Conservation (phyloP, 2,329 filamentous ascomycete genomes). For the Albophoma yamanashiensis region DNA sequence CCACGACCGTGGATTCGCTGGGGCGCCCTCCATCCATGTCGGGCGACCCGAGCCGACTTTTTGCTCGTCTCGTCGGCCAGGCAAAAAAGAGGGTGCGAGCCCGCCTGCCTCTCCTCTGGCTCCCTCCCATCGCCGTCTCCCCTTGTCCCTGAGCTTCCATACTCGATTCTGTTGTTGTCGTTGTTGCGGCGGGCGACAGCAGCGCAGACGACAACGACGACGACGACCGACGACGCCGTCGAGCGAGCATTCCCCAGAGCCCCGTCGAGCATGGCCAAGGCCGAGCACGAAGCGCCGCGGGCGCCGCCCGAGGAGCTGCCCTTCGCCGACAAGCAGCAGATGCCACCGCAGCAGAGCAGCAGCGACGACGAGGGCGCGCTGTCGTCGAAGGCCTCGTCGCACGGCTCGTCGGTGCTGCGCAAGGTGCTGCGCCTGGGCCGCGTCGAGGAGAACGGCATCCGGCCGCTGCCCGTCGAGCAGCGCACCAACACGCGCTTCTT, state of each 20-base stretch:
- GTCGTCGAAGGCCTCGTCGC: neutral
- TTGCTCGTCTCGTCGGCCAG: neutral
- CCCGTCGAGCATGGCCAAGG: neutral
- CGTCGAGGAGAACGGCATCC: slow-evolving; percentile 33
- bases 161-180: too few relatives aligned
- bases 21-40: neutral
- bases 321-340: neutral
- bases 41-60: neutral
- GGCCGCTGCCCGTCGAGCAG: slow-evolving; percentile 30
- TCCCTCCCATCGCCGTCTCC: too few relatives aligned
- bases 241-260: too few relatives aligned
- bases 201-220: neutral
- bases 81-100: neutral
- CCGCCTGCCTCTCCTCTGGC: too few relatives aligned
- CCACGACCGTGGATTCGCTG: neutral
- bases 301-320: neutral
- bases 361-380: neutral
- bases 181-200: neutral
- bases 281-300: neutral
- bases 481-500: slow-evolving; percentile 28
- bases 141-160: too few relatives aligned
- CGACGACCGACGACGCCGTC: neutral
- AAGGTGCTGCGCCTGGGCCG: slow-evolving; percentile 23
- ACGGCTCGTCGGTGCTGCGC: slow-evolving; percentile 14
- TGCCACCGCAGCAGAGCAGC: neutral